A percentile compares a stretch with the other conserved stretches of the same genome.
phyloP scores from a whole-genome alignment of 352 stramenopile genomes.

The Globisporangium solare region DNA sequence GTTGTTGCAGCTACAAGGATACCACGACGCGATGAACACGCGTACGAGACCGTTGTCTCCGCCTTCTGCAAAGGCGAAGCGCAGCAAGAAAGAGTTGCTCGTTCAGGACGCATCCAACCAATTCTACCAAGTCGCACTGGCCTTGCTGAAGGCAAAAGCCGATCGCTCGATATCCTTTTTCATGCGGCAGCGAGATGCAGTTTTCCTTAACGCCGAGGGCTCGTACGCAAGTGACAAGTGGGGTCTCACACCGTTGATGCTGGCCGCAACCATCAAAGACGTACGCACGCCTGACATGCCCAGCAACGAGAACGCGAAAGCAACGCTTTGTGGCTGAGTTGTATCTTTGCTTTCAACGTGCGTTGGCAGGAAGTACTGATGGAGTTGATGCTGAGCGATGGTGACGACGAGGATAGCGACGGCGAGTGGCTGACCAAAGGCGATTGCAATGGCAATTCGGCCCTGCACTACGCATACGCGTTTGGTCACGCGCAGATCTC shows the following conservation, averaged over 20 bases:
- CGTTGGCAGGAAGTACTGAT: constrained; percentile 26
- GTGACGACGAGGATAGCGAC: constrained; percentile 14
- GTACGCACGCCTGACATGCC: constrained; percentile 13
- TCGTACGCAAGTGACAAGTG: constrained; percentile 36
- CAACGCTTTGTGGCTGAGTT: neutral
- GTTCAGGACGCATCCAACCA: constrained; percentile 14
- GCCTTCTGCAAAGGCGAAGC: neutral
- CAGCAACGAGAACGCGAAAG: too few species aligned
- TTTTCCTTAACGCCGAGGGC: constrained; percentile 9
- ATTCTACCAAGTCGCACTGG: constrained; percentile 27
- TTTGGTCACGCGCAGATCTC: constrained; percentile 42
- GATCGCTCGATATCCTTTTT: constrained; percentile 21
- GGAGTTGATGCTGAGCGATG: constrained; percentile 28
- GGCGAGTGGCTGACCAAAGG: constrained; percentile 15
- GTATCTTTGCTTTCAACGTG: neutral
- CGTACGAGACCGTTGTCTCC: too few species aligned
- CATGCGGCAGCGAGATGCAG: neutral
- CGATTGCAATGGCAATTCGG: constrained; percentile 41
- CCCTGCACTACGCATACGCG: constrained; percentile 68
- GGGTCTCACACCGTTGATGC: constrained; percentile 59
- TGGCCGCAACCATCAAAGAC: constrained; percentile 30
- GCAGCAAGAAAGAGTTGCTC: too few species aligned
- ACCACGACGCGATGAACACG: neutral
- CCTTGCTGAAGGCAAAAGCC: constrained; percentile 31
- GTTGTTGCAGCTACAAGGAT: neutral